phyloP scores from a whole-genome alignment of 495 filamentous ascomycete genomes.

The Penicillium macrosclerotiorum region DNA sequence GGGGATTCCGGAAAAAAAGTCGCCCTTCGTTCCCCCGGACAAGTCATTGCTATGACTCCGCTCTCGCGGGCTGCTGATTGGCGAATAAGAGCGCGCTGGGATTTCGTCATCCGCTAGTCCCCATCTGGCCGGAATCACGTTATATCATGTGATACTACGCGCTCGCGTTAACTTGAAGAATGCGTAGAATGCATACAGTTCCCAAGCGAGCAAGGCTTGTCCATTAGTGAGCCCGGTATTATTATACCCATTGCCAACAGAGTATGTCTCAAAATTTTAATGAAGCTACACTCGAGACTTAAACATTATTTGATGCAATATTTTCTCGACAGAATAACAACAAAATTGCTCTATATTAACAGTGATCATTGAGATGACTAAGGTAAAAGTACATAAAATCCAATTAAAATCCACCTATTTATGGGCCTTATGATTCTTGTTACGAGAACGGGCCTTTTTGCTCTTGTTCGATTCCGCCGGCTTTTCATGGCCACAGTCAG shows the following conservation, averaged over 20 bases:
- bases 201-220: too few species aligned
- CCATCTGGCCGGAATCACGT: too few species aligned
- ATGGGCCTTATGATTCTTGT: constrained; percentile 1
- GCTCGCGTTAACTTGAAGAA: too few species aligned
- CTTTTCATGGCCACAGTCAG: constrained; percentile 20
- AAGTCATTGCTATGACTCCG: constrained; percentile 18
- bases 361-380: background rate
- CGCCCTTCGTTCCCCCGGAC: constrained; percentile 15
- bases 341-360: constrained; percentile 13
- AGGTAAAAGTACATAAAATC: constrained; percentile 12
- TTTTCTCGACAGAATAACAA: too few species aligned
- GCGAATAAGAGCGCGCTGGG: constrained; percentile 12
- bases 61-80: constrained; percentile 22
- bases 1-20: constrained; percentile 10
- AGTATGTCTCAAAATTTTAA: too few species aligned
- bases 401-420: constrained; percentile 1
- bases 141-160: background rate
- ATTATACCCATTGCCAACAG: too few species aligned
- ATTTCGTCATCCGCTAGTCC: constrained; percentile 34
- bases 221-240: too few species aligned
- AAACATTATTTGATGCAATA: too few species aligned
- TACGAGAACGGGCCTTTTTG: constrained; percentile 8
- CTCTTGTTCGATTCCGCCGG: constrained; percentile 2
- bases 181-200: too few species aligned
- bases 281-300: too few species aligned